Base-by-base conservation (phyloP, 345 rosid species). In the Tarenaya hassleriana region DNA sequence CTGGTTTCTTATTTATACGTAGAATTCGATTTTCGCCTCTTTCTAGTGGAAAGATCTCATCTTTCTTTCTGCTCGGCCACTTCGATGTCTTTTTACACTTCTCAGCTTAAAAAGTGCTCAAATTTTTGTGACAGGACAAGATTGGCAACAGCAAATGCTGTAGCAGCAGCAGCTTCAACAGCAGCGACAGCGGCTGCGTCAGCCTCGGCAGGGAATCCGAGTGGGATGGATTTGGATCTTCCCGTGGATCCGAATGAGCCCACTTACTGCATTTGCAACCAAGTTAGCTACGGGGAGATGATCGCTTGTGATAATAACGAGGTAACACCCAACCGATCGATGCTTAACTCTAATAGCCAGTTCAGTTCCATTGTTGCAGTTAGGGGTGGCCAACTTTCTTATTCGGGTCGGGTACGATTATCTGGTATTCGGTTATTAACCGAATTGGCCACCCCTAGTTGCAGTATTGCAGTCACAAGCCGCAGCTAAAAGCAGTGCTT, bases 201-300 rank as follows among this genome's bases (percentile, higher is more conserved):
- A 12, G 61, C 90, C 44, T 71, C 76, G 0, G 77, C 75, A 43
- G 63, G 74, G 61, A 83, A 70, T 70, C 77, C 90, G 16, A 73
- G 73, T 45, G 87, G 86, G 16, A 77, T 83, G 94, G 94, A 92
- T 54, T 62, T 92, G 64, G 95, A 92, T 71, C 62, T 86, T 39
- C 98, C 97, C 3, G 96, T 85, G 50, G 98, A 92, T 76, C 97
- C 97, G 16, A 92, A 83, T 61, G 97, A 92, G 52, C 97, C 97
- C 34, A 88, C 97, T 10, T 92, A 92, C 62, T 88, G 98, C 69
- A 64, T 75, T 61, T 88, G 95, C 83, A 82, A 88, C 65, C 94
- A 92, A 85, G 96, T 88, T 40, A 92, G 98, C 78, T 92, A 70
- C 0, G 98, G 98, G 34, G 97, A 88, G 76, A 92, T 92, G 95